Evolutionary conservation across 1,139 yeast species (phyloP), one percentile per base, ranked within the genome.

Genomic region (Sugiyamaella xylanicola): DNA sequence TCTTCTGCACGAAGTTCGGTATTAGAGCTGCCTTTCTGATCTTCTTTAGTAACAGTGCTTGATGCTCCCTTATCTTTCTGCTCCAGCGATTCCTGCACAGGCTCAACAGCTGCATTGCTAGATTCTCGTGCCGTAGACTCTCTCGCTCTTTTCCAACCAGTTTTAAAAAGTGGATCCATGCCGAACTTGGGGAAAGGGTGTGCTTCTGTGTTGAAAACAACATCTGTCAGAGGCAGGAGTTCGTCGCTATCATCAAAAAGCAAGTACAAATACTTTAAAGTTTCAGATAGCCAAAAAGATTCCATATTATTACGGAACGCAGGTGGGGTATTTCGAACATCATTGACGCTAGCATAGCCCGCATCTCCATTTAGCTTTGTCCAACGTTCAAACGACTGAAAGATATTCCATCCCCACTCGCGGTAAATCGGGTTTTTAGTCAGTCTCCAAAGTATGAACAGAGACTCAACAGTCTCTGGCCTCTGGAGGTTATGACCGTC

Each of bases 221-320:
- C 81, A 58, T 85, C 74, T 50, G 83, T 84, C 59, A 87, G 75
- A 13, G 88, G 85, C 37, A 83, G 63, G 29, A 62, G 49, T 63
- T 79, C 76, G 17, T 78, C 79, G 43, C 84, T 84, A 55, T 79
- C 83, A 56, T 82, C 86, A 72, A 92, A 92, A 63, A 92, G 76
- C 59, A 92, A 75, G 70, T 90, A 91, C 56, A 92, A 77, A 70
- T 92, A 92, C 72, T 92, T 92, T 68, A 92, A 79, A 0, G 98
- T 92, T 71, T 92, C 97, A 0, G 97, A 92, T 57, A 89, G 77
- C 98, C 98, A 92, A 77, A 90, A 90, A 15, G 95, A 86, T 71
- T 92, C 97, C 80, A 89, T 82, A 67, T 89, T 89, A 72, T 92
- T 96, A 54, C 81, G 74, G 61, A 69, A 72, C 35, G 68, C 71